Base-by-base conservation (phyloP, 1,284 basidiomycete species). In the Rhizopogon hawkerae region DNA sequence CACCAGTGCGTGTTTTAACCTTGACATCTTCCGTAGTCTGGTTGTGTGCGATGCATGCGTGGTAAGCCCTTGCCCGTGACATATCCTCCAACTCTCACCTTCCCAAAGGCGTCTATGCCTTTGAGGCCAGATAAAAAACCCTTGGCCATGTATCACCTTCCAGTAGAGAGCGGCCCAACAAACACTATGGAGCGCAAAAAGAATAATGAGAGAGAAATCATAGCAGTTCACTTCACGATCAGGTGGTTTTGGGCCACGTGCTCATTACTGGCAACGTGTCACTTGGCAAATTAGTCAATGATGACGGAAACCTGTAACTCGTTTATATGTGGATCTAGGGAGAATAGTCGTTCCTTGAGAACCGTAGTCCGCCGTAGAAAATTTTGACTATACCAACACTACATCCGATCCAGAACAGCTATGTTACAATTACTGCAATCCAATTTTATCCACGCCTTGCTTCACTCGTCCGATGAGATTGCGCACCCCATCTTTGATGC, bases 1-100 rank as follows among this genome's bases (percentile, higher is more conserved):
- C 92, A 58, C 92, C 92, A 35, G 90, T 93, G 56, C 89, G 81
- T 36, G 94, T 97, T 75, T 92, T 92, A 72, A 97, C 89, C 73
- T 96, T 96, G 56, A 97, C 93, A 77, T 97, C 93, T 64, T 97
- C 93, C 70, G 90, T 91, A 34, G 93, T 97, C 94, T 95, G 62
- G 56, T 31, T 46, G 42, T 51, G 48, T 2, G 54, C 34, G 36
- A 45, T n/a, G 35, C 38, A 35, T 49, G 46, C 49, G 43, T 46
- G 9, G 50, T 56, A 38, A 63, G 54, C 36, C 41, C 13, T 29
- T 33, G 16, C 26, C 14, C 18, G 38, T 26, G 36, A 44, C 18
- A 46, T 41, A 55, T 48, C 47, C 55, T 52, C 47, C 46, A 50
- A 50, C n/a, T 59, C 73, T 60, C 62, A 93, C 94, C 84, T 97